Percentiles rank a stretch among this genome's conserved stretches.
phyloP scores from a whole-genome alignment of 2,329 filamentous ascomycete species.

The Colletotrichum camelliae region DNA sequence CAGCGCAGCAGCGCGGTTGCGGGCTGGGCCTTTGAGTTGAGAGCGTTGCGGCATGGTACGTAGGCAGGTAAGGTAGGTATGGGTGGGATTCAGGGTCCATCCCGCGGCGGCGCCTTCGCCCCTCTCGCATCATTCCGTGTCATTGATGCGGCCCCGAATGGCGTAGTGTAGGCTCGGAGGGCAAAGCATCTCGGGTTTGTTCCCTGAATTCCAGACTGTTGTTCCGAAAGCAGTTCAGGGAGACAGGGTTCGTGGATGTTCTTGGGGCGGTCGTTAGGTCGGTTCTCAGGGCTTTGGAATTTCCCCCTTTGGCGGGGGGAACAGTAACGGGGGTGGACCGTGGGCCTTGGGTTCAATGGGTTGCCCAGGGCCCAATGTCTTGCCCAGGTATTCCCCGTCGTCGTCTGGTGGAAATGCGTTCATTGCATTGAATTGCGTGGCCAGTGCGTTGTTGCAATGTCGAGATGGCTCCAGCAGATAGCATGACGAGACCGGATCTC shows the following conservation, averaged over 20 bases:
- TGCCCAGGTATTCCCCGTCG: slow-evolving; percentile 8
- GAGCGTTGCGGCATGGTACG: neutral
- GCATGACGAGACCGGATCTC: neutral
- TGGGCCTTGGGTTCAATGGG: neutral
- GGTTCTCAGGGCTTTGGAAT: slow-evolving; percentile 1
- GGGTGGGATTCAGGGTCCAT: neutral
- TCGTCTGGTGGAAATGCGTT: slow-evolving; percentile 11
- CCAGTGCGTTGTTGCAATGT: slow-evolving; percentile 18
- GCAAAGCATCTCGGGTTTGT: neutral
- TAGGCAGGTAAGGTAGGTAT: neutral
- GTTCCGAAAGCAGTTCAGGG: slow-evolving; percentile 2
- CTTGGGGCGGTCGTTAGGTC: neutral
- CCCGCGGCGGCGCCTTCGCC: neutral
- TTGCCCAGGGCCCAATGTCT: slow-evolving; percentile 4
- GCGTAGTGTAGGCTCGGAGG: neutral
- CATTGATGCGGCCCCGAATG: neutral
- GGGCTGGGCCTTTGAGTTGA: neutral
- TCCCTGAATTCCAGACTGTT: neutral
- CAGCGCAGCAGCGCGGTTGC: neutral
- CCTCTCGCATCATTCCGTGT: slow-evolving; percentile 10
- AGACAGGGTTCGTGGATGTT: slow-evolving; percentile 4
- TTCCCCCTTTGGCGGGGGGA: slow-evolving; percentile 3
- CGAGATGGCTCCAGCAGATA: neutral
- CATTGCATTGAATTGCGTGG: slow-evolving; percentile 19
- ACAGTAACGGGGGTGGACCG: slow-evolving; percentile 5